Conservation (phyloP, 2,329 filamentous ascomycete species). For the Lasiodiplodia sp. region DNA sequence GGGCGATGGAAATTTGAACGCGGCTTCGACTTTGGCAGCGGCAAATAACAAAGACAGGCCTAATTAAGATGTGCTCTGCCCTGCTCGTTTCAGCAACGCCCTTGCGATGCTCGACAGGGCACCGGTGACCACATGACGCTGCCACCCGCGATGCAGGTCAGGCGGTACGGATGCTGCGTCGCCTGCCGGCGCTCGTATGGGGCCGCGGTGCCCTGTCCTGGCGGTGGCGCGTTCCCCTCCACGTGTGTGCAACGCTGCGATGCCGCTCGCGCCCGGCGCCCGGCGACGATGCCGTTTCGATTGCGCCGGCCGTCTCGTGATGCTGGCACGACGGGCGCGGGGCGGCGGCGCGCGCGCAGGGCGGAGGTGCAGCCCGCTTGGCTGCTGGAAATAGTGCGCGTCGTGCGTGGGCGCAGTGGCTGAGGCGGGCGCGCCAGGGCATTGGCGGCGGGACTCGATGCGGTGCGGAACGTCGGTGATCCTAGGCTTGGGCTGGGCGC, state of each 20-base stretch:
- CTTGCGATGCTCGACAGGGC: conserved; percentile 15
- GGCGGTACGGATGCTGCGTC: conserved; percentile 4
- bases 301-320: conserved; percentile 12
- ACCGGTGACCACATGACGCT: conserved; percentile 25
- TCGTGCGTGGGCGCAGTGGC: conserved; percentile 7
- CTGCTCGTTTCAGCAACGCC: conserved; percentile 18
- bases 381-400: conserved; percentile 19
- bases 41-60: conserved; percentile 12
- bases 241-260: conserved; percentile 24
- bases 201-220: conserved; percentile 3
- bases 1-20: conserved; percentile 51
- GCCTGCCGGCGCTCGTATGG: conserved; percentile 6
- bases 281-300: conserved; percentile 10
- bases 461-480: conserved; percentile 19
- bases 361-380: conserved; percentile 2
- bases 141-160: conserved; percentile 8
- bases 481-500: conserved; percentile 9
- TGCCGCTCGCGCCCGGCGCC: conserved; percentile 6
- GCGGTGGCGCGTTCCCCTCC: conserved; percentile 20
- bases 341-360: background rate
- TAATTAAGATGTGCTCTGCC: conserved; percentile 16
- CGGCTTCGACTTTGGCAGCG: conserved; percentile 44
- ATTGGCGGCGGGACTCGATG: conserved; percentile 19
- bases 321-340: conserved; percentile 18
- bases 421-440: conserved; percentile 23